Evolutionary conservation across 83 land plant species (phyloP).

Genomic region (Isoetes engelmannii): DNA sequence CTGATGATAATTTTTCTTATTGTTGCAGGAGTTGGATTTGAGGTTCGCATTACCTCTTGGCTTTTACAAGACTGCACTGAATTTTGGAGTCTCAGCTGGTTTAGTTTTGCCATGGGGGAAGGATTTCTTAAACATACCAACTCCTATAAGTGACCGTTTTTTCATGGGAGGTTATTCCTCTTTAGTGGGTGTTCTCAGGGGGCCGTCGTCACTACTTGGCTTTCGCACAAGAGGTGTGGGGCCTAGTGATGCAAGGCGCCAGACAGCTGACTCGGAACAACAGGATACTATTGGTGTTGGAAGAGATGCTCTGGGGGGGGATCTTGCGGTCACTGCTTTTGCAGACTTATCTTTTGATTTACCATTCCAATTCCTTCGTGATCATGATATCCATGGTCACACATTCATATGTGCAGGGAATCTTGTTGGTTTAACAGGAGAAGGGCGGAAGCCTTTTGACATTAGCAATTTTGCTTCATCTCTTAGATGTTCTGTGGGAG

Average conservation of each 20-base stretch:
- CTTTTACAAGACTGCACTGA: slow-evolving; percentile 65
- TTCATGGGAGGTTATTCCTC: slow-evolving; percentile 85
- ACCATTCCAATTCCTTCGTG: slow-evolving; percentile 54
- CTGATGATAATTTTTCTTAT: background rate
- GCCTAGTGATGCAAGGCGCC: slow-evolving; percentile 55
- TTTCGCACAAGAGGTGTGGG: slow-evolving; percentile 87
- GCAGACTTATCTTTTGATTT: slow-evolving; percentile 94
- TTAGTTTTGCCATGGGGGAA: slow-evolving; percentile 70
- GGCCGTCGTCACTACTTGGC: slow-evolving; percentile 67
- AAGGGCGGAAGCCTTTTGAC: slow-evolving; percentile 31
- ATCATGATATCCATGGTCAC: slow-evolving; percentile 83
- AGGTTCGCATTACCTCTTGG: slow-evolving; percentile 81
- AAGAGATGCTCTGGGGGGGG: slow-evolving; percentile 84
- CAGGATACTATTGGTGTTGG: slow-evolving; percentile 17
- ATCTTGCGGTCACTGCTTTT: slow-evolving; percentile 73
- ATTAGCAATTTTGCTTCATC: slow-evolving; percentile 43
- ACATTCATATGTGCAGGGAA: slow-evolving; percentile 73
- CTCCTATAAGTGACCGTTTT: slow-evolving; percentile 72
- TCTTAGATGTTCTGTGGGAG: slow-evolving; percentile 61
- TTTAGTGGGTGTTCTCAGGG: slow-evolving; percentile 62
- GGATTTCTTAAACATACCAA: slow-evolving; percentile 44
- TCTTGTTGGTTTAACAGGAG: slow-evolving; percentile 52
- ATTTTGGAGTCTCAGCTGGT: slow-evolving; percentile 77
- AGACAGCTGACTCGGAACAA: slow-evolving; percentile 13
- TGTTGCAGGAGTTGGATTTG: slow-evolving; percentile 76